phyloP scores from a whole-genome alignment of 768 basidiomycete genomes.

The Amanita brunnescens region DNA sequence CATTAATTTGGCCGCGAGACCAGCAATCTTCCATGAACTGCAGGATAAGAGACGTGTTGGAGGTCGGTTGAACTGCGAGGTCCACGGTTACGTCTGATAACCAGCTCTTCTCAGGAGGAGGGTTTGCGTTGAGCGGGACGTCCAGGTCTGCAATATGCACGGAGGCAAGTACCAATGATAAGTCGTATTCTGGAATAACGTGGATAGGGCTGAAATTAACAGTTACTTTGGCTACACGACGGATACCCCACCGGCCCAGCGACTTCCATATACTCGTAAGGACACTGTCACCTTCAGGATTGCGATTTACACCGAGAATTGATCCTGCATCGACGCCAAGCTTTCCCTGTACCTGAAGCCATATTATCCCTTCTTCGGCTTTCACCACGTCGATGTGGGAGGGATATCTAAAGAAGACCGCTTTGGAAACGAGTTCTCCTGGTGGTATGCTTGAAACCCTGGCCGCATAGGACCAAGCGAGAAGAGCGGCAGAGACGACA shows the following conservation, averaged over 20 bases:
- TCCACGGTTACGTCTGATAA: slow-evolving; percentile 43
- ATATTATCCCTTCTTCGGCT: slow-evolving; percentile 44
- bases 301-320: slow-evolving; percentile 45
- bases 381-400: slow-evolving; percentile 55
- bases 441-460: slow-evolving; percentile 43
- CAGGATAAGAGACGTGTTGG: slow-evolving; percentile 37
- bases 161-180: slow-evolving; percentile 32
- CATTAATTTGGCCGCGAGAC: slow-evolving; percentile 39
- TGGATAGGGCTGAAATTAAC: slow-evolving; percentile 44
- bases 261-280: slow-evolving; percentile 50
- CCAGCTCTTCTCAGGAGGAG: slow-evolving; percentile 47
- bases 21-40: slow-evolving; percentile 53
- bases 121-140: slow-evolving; percentile 46
- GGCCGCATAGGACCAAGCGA: slow-evolving; percentile 62
- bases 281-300: slow-evolving; percentile 33
- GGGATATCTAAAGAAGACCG: slow-evolving; percentile 51
- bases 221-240: slow-evolving; percentile 44
- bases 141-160: slow-evolving; percentile 42
- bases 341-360: slow-evolving; percentile 47
- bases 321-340: slow-evolving; percentile 64
- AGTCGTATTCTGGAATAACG: slow-evolving; percentile 36
- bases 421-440: slow-evolving; percentile 47
- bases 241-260: slow-evolving; percentile 61
- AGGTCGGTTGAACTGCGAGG: slow-evolving; percentile 44
- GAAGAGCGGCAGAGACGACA: slow-evolving; percentile 35